Evolutionary conservation across 371 early-diverging fungal species (phyloP), one percentile per base, ranked within the genome.

Genomic region (Mortierella sp.): DNA sequence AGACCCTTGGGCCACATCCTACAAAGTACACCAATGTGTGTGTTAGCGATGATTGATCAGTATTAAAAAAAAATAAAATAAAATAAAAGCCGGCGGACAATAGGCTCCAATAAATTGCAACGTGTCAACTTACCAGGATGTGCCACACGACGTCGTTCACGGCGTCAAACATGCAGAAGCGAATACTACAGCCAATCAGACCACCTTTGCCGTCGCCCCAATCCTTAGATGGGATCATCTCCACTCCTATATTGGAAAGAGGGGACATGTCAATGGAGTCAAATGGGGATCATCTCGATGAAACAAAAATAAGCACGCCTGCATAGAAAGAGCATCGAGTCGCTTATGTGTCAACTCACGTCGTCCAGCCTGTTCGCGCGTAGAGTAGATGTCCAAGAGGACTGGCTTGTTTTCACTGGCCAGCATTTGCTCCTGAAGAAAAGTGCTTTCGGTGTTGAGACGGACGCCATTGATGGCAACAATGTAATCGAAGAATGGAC

Each of bases 401-500:
- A 92, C 81, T 7, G 88, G 82, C 57, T 84, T 86, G 44, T 83
- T 85, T 51, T 90, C 84, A 64, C 86, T 84, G 25, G 75, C 82
- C 46, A 77, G 66, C 58, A 92, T 68, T 51, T 85, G 83, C 23
- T 83, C 81, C 19, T 87, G 68, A 23, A 91, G 70, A 25, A 74
- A 57, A 50, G 84, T 72, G 44, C 83, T 83, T 61, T 90, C 88
- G 7, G 87, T 84, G 60, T 87, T 81, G 64, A 91, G 80, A 50
- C 84, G 75, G 46, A 83, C 75, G 19, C 90, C 92, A 56, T 93
- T 89, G 66, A 92, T 84, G 23, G 85, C 83, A 18, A 90, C 84
- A 68, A 94, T 90, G 63, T 91, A 93, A 75, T 93, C 93, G 75
- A 94, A 94, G 75, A 90, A 94, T 14, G 91, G 90, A 18, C 90